A percentile compares a stretch with the other conserved stretches of the same genome.
Conservation (phyloP, 306 rosid genomes). For the Albizia julibrissin region DNA sequence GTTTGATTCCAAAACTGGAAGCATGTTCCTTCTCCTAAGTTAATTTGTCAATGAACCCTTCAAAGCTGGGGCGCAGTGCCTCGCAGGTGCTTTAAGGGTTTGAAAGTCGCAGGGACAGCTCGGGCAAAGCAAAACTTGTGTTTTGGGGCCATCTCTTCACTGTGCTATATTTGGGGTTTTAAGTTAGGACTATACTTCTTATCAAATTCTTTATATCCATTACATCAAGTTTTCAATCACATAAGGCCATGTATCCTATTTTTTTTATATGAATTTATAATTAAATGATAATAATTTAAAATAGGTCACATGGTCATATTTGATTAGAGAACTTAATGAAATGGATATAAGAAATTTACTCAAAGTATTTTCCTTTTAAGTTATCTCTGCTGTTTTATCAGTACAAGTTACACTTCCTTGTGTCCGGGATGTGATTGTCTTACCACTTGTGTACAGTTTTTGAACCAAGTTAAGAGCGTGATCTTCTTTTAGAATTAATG, state of each 20-base stretch:
- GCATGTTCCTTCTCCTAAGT: slow-evolving; percentile 54
- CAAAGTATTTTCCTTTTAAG: too few relatives aligned
- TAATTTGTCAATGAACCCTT: slow-evolving; percentile 25
- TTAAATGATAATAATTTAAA: too few relatives aligned
- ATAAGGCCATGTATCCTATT: too few relatives aligned
- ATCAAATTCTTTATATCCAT: too few relatives aligned
- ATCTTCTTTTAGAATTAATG: background rate
- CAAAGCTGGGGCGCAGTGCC: slow-evolving; percentile 29
- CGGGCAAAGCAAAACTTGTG: slow-evolving; percentile 38
- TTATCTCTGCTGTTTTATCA: background rate
- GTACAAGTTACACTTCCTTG: background rate
- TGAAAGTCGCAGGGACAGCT: slow-evolving; percentile 37
- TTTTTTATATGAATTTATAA: too few relatives aligned
- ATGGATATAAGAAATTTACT: too few relatives aligned
- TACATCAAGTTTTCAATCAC: too few relatives aligned
- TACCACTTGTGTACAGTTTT: slow-evolving; percentile 9
- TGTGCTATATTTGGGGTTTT: background rate
- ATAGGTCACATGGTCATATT: too few relatives aligned
- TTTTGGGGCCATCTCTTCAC: background rate
- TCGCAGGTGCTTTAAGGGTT: slow-evolving; percentile 20
- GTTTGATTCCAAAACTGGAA: slow-evolving; percentile 96
- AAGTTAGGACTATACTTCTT: too few relatives aligned
- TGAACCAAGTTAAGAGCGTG: background rate
- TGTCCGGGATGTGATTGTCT: slow-evolving; percentile 10
- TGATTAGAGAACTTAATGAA: too few relatives aligned